Percentiles rank a stretch among this genome's conserved stretches.
phyloP scores from a whole-genome alignment of 805 yeast genomes.

The Lachancea nothofagi region DNA sequence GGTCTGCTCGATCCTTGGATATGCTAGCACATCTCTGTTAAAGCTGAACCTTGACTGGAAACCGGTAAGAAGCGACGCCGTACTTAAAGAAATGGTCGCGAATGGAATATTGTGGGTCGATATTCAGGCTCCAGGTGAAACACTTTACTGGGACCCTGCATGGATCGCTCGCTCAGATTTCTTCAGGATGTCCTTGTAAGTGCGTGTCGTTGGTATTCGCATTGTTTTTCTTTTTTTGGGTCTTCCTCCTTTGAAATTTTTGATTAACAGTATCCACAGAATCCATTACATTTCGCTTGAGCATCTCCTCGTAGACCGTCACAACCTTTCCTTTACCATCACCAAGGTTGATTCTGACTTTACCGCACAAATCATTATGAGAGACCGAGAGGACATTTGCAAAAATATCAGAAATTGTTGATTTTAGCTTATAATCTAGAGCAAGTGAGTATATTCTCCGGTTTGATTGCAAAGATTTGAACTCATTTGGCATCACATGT shows the following conservation, averaged over 20 bases:
- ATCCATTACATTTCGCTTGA: conserved; percentile 52
- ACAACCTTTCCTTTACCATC: conserved; percentile 68
- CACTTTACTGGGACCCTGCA: conserved; percentile 66
- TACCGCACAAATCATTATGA: conserved; percentile 22
- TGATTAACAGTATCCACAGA: conserved; percentile 65
- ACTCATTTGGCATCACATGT: conserved; percentile 25
- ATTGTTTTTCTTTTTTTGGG: neutral
- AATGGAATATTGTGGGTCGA: conserved; percentile 87
- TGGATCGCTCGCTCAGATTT: conserved; percentile 43
- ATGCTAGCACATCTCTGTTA: conserved; percentile 56
- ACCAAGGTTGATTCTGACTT: conserved; percentile 53
- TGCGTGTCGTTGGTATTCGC: neutral
- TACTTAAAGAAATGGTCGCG: conserved; percentile 72
- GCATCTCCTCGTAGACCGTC: conserved; percentile 51
- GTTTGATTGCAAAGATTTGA: conserved; percentile 40
- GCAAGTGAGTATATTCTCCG: conserved; percentile 44
- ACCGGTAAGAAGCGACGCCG: conserved; percentile 50
- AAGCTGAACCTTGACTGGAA: conserved; percentile 78
- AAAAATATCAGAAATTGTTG: conserved; percentile 48
- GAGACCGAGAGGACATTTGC: conserved; percentile 31
- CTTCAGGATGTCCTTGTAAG: neutral
- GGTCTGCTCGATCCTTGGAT: conserved; percentile 73
- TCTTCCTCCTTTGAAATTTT: conserved; percentile 46
- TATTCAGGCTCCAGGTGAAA: conserved; percentile 39
- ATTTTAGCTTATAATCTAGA: conserved; percentile 53